phyloP scores from a whole-genome alignment of 169 alveolate genomes.

The Amoebophrya sp. region DNA sequence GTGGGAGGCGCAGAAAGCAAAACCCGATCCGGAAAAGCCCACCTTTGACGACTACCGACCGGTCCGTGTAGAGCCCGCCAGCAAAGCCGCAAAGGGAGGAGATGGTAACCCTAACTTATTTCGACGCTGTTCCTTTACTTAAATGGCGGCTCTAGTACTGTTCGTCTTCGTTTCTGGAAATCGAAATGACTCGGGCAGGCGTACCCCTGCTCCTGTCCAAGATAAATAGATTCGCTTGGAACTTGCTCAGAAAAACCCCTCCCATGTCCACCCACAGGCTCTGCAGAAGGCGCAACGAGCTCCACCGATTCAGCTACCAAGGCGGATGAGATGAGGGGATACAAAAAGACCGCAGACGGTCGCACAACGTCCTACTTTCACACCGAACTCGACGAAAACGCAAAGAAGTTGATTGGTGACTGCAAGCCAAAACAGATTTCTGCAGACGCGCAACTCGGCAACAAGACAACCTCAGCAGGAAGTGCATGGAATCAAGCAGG shows the following conservation, averaged over 20 bases:
- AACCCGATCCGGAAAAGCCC: neutral
- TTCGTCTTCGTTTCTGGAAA: no score
- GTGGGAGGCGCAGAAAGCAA: neutral
- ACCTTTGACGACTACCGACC: neutral
- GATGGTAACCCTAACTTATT: neutral
- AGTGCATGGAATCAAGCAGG: constrained; percentile 22
- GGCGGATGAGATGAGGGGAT: neutral
- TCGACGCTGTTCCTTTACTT: no score
- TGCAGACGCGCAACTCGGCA: no score
- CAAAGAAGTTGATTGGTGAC: neutral
- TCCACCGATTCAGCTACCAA: neutral
- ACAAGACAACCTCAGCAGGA: neutral
- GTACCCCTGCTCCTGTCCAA: no score
- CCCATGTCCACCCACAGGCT: no score
- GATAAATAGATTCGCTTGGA: no score
- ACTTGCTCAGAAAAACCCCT: no score
- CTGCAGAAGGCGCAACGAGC: neutral
- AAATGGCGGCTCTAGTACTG: no score
- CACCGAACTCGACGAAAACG: neutral
- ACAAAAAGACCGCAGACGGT: neutral
- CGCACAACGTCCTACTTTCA: neutral
- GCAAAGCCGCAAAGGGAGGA: constrained; percentile 3
- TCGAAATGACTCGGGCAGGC: no score
- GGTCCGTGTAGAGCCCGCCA: neutral
- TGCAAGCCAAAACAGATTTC: neutral